Evolutionary conservation across 768 basidiomycete species (phyloP), one percentile per base, ranked within the genome.

Genomic region (Gymnopilus junonius): DNA sequence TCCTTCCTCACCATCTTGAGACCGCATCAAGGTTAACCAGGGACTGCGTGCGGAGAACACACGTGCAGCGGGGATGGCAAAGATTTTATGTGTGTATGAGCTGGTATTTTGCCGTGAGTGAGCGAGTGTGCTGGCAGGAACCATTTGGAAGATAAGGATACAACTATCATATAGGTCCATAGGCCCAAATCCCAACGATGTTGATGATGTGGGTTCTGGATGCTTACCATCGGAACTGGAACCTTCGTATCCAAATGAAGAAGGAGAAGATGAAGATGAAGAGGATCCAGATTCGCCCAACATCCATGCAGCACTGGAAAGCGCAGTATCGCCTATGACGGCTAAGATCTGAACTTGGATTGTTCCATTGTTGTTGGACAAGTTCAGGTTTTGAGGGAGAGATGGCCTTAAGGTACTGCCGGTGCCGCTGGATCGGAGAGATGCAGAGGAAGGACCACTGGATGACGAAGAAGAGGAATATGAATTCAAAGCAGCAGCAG

Each of bases 151-250:
- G 42, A 70, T 37, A 42, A 73, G 61, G 48, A 74, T 61, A 60
- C 73, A 73, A 58, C 68, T 66, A 61, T 74, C 72, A 59, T 74
- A 73, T 6, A 73, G 34, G 32, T 72, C 70, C 65, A 70, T 73
- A 1, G 67, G 64, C 4, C 60, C 67, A 15, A 63, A 48, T 12
- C n/a, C n/a, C n/a, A n/a, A n/a, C n/a, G n/a, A n/a, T n/a, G n/a
- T n/a, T n/a, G n/a, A n/a, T n/a, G n/a, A n/a, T n/a, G n/a, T n/a
- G n/a, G n/a, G n/a, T n/a, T n/a, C n/a, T n/a, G n/a, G n/a, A n/a
- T n/a, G n/a, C n/a, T n/a, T n/a, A n/a, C n/a, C n/a, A n/a, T n/a
- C n/a, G n/a, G n/a, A n/a, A n/a, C n/a, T n/a, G n/a, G n/a, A n/a
- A n/a, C n/a, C n/a, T n/a, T n/a, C n/a, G n/a, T n/a, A n/a, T n/a